Evolutionary conservation across 2,329 filamentous ascomycete genomes (phyloP).

Genomic region (Colletotrichum gloeosporioides): DNA sequence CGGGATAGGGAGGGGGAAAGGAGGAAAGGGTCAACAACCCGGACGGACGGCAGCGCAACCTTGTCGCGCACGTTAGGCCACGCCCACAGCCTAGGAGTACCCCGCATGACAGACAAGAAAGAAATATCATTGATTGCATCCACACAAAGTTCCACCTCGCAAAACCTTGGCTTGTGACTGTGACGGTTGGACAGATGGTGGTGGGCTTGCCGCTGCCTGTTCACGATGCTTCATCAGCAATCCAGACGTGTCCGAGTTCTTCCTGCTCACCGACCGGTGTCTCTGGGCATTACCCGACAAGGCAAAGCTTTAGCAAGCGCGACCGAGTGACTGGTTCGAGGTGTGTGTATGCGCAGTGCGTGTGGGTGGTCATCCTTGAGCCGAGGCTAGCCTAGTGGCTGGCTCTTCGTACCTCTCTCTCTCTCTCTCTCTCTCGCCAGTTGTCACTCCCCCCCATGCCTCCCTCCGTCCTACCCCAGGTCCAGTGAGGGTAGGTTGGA

Average conservation of each 20-base stretch:
- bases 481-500: not conserved
- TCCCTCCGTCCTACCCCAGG: not conserved
- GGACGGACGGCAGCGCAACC: not conserved
- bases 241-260: not conserved
- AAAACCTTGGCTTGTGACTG: not conserved
- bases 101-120: not conserved
- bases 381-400: not conserved
- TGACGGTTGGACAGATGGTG: not conserved
- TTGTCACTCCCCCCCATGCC: not conserved
- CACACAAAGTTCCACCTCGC: not conserved
- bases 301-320: not conserved
- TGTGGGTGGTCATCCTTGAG: not conserved
- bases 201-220: not conserved
- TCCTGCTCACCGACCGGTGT: not conserved
- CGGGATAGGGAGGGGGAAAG: not conserved
- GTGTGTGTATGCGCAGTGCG: not conserved
- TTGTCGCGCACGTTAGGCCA: not conserved
- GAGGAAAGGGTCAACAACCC: not conserved
- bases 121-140: not conserved
- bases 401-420: not conserved
- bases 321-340: not conserved
- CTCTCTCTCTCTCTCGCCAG: not conserved
- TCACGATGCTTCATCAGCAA: not conserved
- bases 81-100: not conserved
- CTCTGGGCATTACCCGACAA: not conserved